phyloP scores from a whole-genome alignment of 73 alveolate genomes.

The Urostyla sp. region DNA sequence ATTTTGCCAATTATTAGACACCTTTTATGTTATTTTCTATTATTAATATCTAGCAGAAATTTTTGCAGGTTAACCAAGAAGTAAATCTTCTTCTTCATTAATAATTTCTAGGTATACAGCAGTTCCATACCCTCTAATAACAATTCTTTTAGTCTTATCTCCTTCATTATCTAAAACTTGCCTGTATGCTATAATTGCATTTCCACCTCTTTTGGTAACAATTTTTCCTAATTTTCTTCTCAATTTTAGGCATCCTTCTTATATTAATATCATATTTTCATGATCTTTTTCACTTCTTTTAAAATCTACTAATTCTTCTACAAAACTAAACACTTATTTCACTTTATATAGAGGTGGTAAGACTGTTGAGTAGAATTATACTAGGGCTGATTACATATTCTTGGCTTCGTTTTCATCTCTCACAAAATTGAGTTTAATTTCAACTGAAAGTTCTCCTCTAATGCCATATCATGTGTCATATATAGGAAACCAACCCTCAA shows the following conservation, averaged over 20 bases:
- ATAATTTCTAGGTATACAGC: neutral
- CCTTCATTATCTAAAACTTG: conserved; percentile 55
- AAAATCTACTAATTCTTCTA: conserved; percentile 48
- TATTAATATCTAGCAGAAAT: too few species aligned
- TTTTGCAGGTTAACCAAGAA: too few species aligned
- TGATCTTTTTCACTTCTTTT: conserved; percentile 44
- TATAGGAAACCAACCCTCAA: conserved; percentile 59
- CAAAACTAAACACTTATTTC: conserved; percentile 34
- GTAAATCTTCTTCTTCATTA: neutral
- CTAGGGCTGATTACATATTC: conserved; percentile 16
- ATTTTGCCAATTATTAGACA: too few species aligned
- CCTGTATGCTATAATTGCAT: conserved; percentile 51
- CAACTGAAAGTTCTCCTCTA: conserved; percentile 53
- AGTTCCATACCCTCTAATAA: conserved; percentile 65
- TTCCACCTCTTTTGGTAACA: conserved; percentile 53
- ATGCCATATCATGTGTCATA: conserved; percentile 20
- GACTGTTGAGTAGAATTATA: conserved; percentile 22
- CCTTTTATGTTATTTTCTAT: too few species aligned
- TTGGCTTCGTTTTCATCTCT: conserved; percentile 57
- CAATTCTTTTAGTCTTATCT: conserved; percentile 37
- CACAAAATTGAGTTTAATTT: conserved; percentile 39
- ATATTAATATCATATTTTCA: conserved; percentile 33
- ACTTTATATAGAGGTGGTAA: conserved; percentile 43
- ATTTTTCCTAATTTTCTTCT: conserved; percentile 48
- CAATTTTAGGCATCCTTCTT: conserved; percentile 39